phyloP scores from a whole-genome alignment of 805 yeast genomes.

The Candida xyloterini region DNA sequence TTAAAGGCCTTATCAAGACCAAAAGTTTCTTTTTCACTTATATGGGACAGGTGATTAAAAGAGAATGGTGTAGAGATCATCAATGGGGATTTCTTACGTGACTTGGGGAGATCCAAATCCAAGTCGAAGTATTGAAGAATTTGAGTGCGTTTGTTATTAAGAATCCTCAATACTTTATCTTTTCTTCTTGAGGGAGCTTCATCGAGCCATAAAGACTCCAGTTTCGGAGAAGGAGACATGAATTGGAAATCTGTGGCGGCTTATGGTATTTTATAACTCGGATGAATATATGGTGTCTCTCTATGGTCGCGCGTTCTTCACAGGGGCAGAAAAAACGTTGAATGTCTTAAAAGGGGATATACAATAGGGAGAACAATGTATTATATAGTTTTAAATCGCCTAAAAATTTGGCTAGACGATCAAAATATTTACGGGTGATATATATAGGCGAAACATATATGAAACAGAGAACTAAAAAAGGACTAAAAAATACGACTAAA shows the following conservation, averaged over 20 bases:
- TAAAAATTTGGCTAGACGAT: slow-evolving; percentile 1
- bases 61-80: slow-evolving; percentile 34
- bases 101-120: slow-evolving; percentile 8
- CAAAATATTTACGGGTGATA: neutral
- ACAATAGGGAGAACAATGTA: slow-evolving; percentile 6
- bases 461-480: neutral
- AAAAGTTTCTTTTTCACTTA: slow-evolving; percentile 28
- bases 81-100: slow-evolving; percentile 11
- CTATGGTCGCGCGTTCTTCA: too few relatives aligned
- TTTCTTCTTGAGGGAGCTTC: slow-evolving; percentile 11
- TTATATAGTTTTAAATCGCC: neutral
- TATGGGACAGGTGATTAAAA: slow-evolving; percentile 34
- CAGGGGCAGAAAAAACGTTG: neutral
- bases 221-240: slow-evolving; percentile 21
- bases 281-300: too few relatives aligned
- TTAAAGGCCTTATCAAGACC: slow-evolving; percentile 31
- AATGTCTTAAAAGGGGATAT: neutral
- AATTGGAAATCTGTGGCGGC: neutral
- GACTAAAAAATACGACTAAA: neutral
- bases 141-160: slow-evolving; percentile 14
- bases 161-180: slow-evolving; percentile 11
- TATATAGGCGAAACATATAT: neutral
- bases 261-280: neutral
- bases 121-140: slow-evolving; percentile 21
- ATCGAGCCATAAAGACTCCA: slow-evolving; percentile 27